Conservation (phyloP, 2,329 filamentous ascomycete species). For the Claviceps cyperi region DNA sequence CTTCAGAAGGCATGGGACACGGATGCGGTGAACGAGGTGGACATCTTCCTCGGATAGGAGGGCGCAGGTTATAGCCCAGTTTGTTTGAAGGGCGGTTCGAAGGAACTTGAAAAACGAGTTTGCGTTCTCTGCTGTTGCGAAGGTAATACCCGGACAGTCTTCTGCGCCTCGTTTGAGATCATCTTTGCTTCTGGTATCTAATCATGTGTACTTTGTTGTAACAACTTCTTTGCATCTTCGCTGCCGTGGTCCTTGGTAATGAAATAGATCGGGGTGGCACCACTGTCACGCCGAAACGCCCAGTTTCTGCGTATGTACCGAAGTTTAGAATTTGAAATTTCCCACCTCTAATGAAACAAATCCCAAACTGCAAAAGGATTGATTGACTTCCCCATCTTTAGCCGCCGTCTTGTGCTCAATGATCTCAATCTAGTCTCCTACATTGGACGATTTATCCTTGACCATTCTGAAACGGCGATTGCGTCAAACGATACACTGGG, state of each 20-base stretch:
- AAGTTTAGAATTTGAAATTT: neutral
- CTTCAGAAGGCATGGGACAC: slow-evolving; percentile 26
- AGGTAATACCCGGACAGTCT: too few relatives aligned
- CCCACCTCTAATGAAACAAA: neutral
- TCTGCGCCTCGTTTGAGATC: too few relatives aligned
- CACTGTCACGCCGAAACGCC: neutral
- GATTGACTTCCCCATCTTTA: neutral
- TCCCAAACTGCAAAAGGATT: neutral
- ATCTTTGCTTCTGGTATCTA: too few relatives aligned
- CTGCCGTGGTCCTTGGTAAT: too few relatives aligned
- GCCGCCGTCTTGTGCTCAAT: neutral
- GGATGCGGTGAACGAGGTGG: slow-evolving; percentile 24
- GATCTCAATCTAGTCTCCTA: too few relatives aligned
- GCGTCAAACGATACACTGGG: too few relatives aligned
- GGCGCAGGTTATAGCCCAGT: neutral
- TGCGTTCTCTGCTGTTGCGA: neutral
- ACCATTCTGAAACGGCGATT: too few relatives aligned
- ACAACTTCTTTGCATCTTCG: too few relatives aligned
- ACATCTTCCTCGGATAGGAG: slow-evolving; percentile 25
- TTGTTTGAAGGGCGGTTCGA: neutral
- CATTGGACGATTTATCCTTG: too few relatives aligned
- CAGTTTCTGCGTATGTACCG: neutral
- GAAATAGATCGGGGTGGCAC: neutral
- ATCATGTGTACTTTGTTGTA: too few relatives aligned
- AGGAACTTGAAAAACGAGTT: neutral